phyloP scores from a whole-genome alignment of 257 asterid species.

The Ilex asprella region DNA sequence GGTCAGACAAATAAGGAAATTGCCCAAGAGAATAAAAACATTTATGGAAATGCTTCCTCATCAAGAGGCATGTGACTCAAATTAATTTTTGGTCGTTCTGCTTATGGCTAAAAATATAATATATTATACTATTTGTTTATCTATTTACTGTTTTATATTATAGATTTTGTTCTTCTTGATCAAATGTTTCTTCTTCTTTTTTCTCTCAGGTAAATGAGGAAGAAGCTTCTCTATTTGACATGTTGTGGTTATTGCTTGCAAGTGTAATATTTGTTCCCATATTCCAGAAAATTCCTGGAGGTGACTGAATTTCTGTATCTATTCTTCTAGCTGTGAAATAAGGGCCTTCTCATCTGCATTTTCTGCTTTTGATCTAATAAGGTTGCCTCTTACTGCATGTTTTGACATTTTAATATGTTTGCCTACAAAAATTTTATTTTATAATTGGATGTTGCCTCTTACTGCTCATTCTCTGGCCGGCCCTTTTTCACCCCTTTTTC shows the following conservation, averaged over 20 bases:
- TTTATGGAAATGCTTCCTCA: conserved; percentile 83
- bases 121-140: conserved; percentile 8
- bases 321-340: background rate
- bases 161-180: conserved; percentile 9
- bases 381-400: too few species aligned
- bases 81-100: conserved; percentile 1
- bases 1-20: conserved; percentile 56
- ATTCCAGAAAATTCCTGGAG: conserved; percentile 99
- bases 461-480: conserved; percentile 2
- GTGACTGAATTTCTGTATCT: conserved; percentile 31
- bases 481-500: conserved; percentile 2
- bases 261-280: conserved; percentile 97
- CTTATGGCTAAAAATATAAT: conserved; percentile 6
- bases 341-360: too few species aligned
- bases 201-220: conserved; percentile 73
- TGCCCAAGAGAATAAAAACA: conserved; percentile 62
- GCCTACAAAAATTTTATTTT: background rate
- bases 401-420: too few species aligned
- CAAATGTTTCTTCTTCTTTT: conserved; percentile 1
- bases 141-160: too few species aligned
- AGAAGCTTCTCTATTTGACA: conserved; percentile 96
- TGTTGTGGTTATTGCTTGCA: conserved; percentile 95
- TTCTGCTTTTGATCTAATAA: too few species aligned
- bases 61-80: conserved; percentile 66
- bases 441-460: conserved; percentile 4